Evolutionary conservation across 2,329 filamentous ascomycete genomes (phyloP).

Genomic region (Colletotrichum lentis): DNA sequence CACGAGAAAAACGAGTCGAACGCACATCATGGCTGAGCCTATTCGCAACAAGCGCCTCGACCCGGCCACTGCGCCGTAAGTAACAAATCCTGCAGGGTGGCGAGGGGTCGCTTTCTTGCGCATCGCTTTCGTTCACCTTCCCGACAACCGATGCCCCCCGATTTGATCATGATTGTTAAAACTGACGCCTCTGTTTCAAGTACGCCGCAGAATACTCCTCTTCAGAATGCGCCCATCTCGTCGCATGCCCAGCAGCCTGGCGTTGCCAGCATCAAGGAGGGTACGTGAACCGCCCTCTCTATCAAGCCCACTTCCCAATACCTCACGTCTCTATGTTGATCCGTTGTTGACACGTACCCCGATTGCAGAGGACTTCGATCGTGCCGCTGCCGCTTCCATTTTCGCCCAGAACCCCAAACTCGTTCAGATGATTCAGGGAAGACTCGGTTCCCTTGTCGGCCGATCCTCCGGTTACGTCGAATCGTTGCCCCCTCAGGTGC

Average conservation of each 20-base stretch:
- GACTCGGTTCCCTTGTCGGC: constrained; percentile 90
- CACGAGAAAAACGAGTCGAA: constrained; percentile 11
- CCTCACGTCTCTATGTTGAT: constrained; percentile 33
- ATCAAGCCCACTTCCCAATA: not conserved
- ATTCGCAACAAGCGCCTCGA: constrained; percentile 71
- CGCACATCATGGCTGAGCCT: constrained; percentile 65
- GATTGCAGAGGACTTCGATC: constrained; percentile 84
- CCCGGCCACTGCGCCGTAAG: constrained; percentile 66
- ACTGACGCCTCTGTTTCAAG: constrained; percentile 55
- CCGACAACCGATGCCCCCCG: not conserved
- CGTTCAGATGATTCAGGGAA: constrained; percentile 97
- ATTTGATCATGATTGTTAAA: constrained; percentile 37
- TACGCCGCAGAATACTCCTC: constrained; percentile 97
- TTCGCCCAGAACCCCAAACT: constrained; percentile 96
- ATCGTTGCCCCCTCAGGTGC: constrained; percentile 87
- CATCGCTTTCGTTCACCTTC: constrained; percentile 33
- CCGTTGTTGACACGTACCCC: constrained; percentile 39
- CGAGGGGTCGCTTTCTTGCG: constrained; percentile 24
- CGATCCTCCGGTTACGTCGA: constrained; percentile 98
- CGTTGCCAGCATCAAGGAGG: constrained; percentile 95
- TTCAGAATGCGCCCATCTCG: constrained; percentile 94
- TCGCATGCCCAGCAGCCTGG: constrained; percentile 96
- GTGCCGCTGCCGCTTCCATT: constrained; percentile 84
- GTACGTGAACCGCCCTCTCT: constrained; percentile 62
- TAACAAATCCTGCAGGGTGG: constrained; percentile 42